Evolutionary conservation across 371 early-diverging fungal genomes (phyloP).

Genomic region (Mucor irregularis): DNA sequence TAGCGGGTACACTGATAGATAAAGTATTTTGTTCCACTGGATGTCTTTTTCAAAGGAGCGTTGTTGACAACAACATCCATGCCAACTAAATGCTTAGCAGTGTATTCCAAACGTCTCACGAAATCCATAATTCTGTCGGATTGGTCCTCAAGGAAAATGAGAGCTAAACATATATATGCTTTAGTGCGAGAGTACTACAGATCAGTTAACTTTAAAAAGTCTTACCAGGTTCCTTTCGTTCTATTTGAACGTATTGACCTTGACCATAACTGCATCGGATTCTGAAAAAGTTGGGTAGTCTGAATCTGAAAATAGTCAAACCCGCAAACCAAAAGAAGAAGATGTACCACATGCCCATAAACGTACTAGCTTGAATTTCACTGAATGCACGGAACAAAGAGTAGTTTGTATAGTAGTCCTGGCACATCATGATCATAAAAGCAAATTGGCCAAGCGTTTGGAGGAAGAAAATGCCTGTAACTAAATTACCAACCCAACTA

Average conservation of each 20-base stretch:
- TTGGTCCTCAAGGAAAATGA: slow-evolving; percentile 17
- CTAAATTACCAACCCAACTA: slow-evolving; percentile 30
- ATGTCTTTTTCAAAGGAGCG: slow-evolving; percentile 46
- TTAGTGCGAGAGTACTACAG: too few relatives aligned
- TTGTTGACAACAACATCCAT: slow-evolving; percentile 46
- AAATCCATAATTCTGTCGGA: slow-evolving; percentile 6
- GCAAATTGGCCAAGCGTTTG: slow-evolving; percentile 42
- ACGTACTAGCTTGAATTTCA: slow-evolving; percentile 36
- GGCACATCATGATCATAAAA: slow-evolving; percentile 36
- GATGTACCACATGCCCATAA: slow-evolving; percentile 67
- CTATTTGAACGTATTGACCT: slow-evolving; percentile 69
- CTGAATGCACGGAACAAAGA: slow-evolving; percentile 32
- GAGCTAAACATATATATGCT: too few relatives aligned
- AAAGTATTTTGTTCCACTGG: slow-evolving; percentile 63
- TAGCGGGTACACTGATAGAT: slow-evolving; percentile 79
- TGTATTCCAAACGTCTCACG: slow-evolving; percentile 24
- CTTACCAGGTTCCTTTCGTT: slow-evolving; percentile 46
- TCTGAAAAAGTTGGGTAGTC: slow-evolving; percentile 70
- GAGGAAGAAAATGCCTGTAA: slow-evolving; percentile 23
- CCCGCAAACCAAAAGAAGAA: slow-evolving; percentile 64
- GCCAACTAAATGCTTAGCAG: slow-evolving; percentile 29
- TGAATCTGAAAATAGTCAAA: slow-evolving; percentile 43
- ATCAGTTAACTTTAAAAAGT: too few relatives aligned
- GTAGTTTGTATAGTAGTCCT: slow-evolving; percentile 44
- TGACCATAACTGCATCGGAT: slow-evolving; percentile 51